Conservation (phyloP, 345 rosid genomes). For the Eucalyptus erythrocorys region DNA sequence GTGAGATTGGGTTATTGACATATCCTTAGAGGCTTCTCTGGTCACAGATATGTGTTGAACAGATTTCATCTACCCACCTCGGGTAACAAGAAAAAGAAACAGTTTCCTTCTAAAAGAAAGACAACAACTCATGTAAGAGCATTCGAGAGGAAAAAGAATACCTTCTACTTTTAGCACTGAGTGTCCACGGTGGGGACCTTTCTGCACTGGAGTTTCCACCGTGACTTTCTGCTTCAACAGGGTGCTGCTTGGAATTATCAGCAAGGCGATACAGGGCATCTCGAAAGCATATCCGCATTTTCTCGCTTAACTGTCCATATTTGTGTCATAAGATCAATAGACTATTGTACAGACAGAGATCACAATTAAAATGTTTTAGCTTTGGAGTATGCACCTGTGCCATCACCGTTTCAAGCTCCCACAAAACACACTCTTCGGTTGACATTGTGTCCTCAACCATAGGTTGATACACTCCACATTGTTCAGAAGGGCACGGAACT, state of each 20-base stretch:
- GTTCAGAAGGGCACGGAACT: constrained; percentile 4
- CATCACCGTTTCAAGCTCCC: constrained; percentile 59
- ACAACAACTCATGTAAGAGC: background rate
- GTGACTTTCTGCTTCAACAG: background rate
- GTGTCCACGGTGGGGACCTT: background rate
- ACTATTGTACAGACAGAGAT: background rate
- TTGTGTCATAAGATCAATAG: background rate
- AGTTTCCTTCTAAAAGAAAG: background rate
- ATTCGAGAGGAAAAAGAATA: background rate
- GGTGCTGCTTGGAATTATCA: constrained; percentile 30
- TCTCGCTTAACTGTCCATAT: constrained; percentile 38
- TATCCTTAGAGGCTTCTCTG: background rate
- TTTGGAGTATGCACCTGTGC: constrained; percentile 25
- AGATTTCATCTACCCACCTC: background rate
- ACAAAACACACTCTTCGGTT: constrained; percentile 47
- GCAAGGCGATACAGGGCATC: constrained; percentile 89
- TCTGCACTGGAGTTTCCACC: constrained; percentile 3
- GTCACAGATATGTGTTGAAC: background rate
- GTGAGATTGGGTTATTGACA: background rate
- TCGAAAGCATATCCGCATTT: constrained; percentile 63
- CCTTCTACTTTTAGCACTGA: background rate
- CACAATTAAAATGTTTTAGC: background rate
- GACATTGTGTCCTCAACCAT: constrained; percentile 15
- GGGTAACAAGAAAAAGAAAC: background rate
- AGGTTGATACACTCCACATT: constrained; percentile 9